Conservation (phyloP, 192 early-diverging fungal species). For the Globomyces pollinis-pini region DNA sequence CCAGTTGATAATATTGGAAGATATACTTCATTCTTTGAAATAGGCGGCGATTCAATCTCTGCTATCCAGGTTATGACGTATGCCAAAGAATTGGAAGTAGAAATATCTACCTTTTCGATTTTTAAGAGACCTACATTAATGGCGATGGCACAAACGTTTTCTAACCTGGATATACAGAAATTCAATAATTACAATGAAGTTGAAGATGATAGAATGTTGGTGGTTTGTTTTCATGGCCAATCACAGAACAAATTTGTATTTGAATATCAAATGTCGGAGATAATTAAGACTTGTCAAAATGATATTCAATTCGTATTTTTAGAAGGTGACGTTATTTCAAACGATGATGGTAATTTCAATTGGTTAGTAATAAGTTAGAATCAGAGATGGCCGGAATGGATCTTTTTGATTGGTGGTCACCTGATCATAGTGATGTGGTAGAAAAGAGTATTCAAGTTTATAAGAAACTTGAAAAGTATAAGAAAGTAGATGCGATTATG, state of each 20-base stretch:
- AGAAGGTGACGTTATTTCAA: too few relatives aligned
- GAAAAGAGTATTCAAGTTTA: not conserved
- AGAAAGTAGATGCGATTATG: not conserved
- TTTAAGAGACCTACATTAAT: not conserved
- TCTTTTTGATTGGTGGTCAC: too few relatives aligned
- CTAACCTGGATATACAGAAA: not conserved
- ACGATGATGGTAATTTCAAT: too few relatives aligned
- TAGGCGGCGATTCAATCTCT: slow-evolving; percentile 22
- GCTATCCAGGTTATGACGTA: slow-evolving; percentile 8
- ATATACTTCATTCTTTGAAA: slow-evolving; percentile 19
- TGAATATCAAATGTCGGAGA: slow-evolving; percentile 5
- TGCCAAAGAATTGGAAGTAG: too few relatives aligned
- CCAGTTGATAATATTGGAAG: not conserved
- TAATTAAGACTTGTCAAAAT: too few relatives aligned
- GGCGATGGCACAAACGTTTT: not conserved
- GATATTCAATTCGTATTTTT: too few relatives aligned
- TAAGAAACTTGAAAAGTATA: not conserved
- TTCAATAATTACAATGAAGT: too few relatives aligned
- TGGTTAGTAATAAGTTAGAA: too few relatives aligned
- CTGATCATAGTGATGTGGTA: too few relatives aligned
- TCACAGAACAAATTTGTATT: not conserved
- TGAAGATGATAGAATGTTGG: too few relatives aligned
- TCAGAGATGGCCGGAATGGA: too few relatives aligned
- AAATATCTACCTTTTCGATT: not conserved
- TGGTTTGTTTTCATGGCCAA: not conserved